phyloP scores from a whole-genome alignment of 2,329 filamentous ascomycete genomes.

The Colletotrichum sidae region DNA sequence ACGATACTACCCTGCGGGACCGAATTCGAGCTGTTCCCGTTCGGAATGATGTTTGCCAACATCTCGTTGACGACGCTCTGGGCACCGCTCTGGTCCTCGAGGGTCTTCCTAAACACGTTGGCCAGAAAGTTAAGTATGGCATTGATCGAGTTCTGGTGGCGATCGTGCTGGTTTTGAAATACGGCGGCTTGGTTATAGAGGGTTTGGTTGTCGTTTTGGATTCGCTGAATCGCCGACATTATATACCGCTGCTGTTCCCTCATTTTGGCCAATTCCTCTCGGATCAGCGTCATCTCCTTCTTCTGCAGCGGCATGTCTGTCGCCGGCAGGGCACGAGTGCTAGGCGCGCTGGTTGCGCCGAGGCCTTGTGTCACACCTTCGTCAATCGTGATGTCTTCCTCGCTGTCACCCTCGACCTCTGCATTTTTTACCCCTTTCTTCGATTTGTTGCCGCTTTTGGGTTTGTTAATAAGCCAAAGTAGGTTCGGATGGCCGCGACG shows the following conservation, averaged over 20 bases:
- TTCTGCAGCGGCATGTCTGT: slow-evolving; percentile 65
- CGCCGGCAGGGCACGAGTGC: slow-evolving; percentile 52
- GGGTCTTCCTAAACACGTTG: slow-evolving; percentile 93
- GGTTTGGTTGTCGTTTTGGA: slow-evolving; percentile 88
- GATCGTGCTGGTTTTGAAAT: slow-evolving; percentile 91
- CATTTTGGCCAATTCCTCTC: slow-evolving; percentile 83
- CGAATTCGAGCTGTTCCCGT: slow-evolving; percentile 57
- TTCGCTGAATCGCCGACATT: slow-evolving; percentile 80
- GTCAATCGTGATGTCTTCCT: slow-evolving; percentile 59
- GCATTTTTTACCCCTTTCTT: slow-evolving; percentile 73
- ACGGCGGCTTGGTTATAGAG: slow-evolving; percentile 88
- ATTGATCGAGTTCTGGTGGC: slow-evolving; percentile 99
- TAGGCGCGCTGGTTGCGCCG: slow-evolving; percentile 40
- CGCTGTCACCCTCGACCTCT: slow-evolving; percentile 79
- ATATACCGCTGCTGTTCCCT: slow-evolving; percentile 90
- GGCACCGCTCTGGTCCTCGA: slow-evolving; percentile 83
- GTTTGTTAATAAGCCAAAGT: slow-evolving; percentile 96
- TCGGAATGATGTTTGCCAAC: slow-evolving; percentile 79
- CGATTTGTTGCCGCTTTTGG: slow-evolving; percentile 75
- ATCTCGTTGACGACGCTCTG: slow-evolving; percentile 83
- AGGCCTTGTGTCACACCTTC: slow-evolving; percentile 46
- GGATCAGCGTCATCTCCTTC: slow-evolving; percentile 82
- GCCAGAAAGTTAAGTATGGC: slow-evolving; percentile 98
- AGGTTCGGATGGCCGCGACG: slow-evolving; percentile 92
- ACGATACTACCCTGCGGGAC: slow-evolving; percentile 68